These are phyloP conservation scores for Dothistroma septosporum DNA, from an alignment of 2,329 filamentous ascomycete species.

Conservation along the genomic window DNA sequence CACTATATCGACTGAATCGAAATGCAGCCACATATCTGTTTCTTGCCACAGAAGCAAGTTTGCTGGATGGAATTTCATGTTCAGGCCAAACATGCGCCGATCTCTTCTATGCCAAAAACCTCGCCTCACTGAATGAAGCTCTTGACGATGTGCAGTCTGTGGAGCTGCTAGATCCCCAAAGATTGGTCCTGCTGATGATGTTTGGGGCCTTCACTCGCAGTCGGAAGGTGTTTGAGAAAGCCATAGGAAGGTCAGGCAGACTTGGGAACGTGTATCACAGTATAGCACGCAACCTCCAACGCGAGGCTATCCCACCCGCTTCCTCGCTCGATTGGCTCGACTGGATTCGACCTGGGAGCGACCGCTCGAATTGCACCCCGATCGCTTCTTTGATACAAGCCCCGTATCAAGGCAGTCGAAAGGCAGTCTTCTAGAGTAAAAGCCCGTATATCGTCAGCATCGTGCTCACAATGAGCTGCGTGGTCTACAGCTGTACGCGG, in stretches of 20 bases:
- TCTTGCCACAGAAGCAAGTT: conserved; percentile 2
- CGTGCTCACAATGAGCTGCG: not conserved
- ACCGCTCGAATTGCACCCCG: no score
- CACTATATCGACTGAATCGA: not conserved
- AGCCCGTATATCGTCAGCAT: not conserved
- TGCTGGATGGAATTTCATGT: not conserved
- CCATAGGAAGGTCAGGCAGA: not conserved
- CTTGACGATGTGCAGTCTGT: not conserved
- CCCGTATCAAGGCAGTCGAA: not conserved
- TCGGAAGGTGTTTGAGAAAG: not conserved
- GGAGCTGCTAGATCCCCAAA: not conserved
- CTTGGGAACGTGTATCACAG: not conserved
- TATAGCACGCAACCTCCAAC: not conserved
- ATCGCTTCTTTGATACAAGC: not conserved
- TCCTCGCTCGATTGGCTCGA: not conserved
- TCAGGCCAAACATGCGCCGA: conserved; percentile 5
- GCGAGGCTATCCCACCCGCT: not conserved
- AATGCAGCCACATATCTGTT: conserved; percentile 4
- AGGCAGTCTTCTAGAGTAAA: not conserved
- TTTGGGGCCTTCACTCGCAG: not conserved
- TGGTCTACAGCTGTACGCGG: not conserved
- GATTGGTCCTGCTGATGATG: not conserved
- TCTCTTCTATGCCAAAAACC: conserved; percentile 4
- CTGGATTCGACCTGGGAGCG: not conserved
- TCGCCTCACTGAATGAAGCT: not conserved